Conservation (phyloP, 2,329 filamentous ascomycete species). For the Botrytis byssoidea region DNA sequence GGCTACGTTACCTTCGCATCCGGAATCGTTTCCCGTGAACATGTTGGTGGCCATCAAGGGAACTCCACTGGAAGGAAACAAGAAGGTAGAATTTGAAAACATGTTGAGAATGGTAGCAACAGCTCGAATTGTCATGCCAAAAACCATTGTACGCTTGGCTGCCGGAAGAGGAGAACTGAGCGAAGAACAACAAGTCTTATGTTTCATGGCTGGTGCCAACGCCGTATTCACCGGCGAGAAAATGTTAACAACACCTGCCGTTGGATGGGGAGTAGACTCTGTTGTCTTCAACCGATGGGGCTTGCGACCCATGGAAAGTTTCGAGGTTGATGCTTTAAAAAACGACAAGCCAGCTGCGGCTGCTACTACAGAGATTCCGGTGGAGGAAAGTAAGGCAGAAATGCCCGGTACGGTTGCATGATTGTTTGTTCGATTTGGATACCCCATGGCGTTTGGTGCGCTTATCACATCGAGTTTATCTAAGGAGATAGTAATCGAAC, state of each 20-base stretch:
- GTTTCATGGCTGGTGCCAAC: constrained; percentile 88
- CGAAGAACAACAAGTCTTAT: constrained; percentile 85
- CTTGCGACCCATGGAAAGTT: constrained; percentile 67
- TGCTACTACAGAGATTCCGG: neutral
- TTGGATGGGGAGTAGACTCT: constrained; percentile 85
- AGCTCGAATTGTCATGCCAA: constrained; percentile 77
- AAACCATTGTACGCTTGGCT: constrained; percentile 82
- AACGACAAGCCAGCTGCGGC: constrained; percentile 5
- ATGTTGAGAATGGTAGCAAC: constrained; percentile 82
- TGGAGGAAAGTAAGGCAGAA: neutral
- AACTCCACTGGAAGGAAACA: constrained; percentile 75
- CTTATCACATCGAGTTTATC: constrained; percentile 27
- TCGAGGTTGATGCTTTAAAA: constrained; percentile 34
- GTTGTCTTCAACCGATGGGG: constrained; percentile 84
- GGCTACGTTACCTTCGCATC: constrained; percentile 74
- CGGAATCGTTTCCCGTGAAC: constrained; percentile 89
- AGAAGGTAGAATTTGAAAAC: constrained; percentile 72
- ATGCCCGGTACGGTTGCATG: constrained; percentile 6
- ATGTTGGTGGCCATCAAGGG: constrained; percentile 88
- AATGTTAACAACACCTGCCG: constrained; percentile 91
- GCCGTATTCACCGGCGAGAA: constrained; percentile 95
- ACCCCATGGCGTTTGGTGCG: constrained; percentile 39
- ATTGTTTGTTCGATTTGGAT: neutral
- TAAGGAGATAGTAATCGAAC: constrained; percentile 44
- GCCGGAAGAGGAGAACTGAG: constrained; percentile 80